Base-by-base conservation (phyloP, 2,329 filamentous ascomycete genomes). In the Elsinoe australis region DNA sequence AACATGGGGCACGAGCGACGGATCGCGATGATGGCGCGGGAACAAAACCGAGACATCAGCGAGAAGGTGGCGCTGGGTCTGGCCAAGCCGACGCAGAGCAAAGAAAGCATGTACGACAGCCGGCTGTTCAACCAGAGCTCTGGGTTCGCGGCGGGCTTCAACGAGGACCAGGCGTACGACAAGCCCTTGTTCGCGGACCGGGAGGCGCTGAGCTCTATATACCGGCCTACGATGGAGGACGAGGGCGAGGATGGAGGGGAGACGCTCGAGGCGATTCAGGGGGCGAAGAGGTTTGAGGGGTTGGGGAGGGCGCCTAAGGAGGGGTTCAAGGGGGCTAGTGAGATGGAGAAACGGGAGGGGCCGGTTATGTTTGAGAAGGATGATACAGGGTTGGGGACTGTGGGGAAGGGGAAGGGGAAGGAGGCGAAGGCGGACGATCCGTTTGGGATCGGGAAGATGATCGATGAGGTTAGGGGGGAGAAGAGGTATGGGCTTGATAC, bases 301-400 rank as follows among this genome's bases (percentile, higher is more conserved):
- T 68, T 96, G 39, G 92, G 92, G n/a, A 83, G 81, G 59, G 90
- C 78, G 12, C 63, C 63, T 0, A 80, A 80, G 62, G 76, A 92
- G 54, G 94, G 87, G 1, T 96, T 96, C 68, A 89, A 88, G 67
- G 90, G 90, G 7, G 45, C 45, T 3, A 34, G 31, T 7, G 33
- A 34, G n/a, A 29, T 29, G 15, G 45, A 48, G 34, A 48, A 39
- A 22, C 38, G 45, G 15, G 86, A 94, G 59, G 92, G 92, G 4
- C 92, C 92, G 0, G 92, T 98, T 21, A 86, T 95, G 65, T 98
- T 98, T 59, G 90, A 96, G 67, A 94, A 90, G 67, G 90, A 95
- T 47, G 45, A 48, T 21, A 41, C 19, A 17, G 45, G 21, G 18
- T 17, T 28, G 33, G 22, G n/a, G 17, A 18, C 14, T 21, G 14